These are phyloP conservation scores for Mimosa bimucronata DNA, from an alignment of 306 rosid species.

Conservation along the genomic window DNA sequence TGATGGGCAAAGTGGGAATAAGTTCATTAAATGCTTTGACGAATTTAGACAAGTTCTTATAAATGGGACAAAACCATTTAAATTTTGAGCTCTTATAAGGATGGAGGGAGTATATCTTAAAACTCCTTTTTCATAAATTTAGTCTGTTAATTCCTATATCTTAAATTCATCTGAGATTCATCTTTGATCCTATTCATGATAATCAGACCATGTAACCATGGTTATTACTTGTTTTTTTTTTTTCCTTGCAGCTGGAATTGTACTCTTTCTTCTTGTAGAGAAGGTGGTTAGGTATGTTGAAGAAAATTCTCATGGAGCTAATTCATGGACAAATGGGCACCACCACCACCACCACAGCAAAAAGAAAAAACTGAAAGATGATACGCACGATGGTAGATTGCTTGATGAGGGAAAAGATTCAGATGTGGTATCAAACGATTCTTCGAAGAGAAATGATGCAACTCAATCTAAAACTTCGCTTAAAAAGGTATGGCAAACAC, in stretches of 20 bases:
- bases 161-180: conserved; percentile 6
- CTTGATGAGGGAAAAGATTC: conserved; percentile 44
- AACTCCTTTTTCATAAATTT: conserved; percentile 12
- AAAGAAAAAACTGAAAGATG: conserved; percentile 70
- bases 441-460: conserved; percentile 47
- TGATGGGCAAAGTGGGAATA: no score
- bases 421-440: conserved; percentile 39
- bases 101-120: background rate
- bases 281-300: conserved; percentile 91
- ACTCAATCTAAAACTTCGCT: conserved; percentile 48
- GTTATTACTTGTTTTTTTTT: conserved; percentile 19
- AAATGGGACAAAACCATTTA: no score
- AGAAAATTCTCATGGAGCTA: conserved; percentile 72
- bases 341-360: conserved; percentile 77
- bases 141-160: background rate
- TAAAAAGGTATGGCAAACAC: conserved; percentile 68
- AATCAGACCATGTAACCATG: conserved; percentile 27
- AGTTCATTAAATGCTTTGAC: no score
- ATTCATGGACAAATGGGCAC: conserved; percentile 74
- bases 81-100: no score
- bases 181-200: conserved; percentile 18
- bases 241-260: conserved; percentile 82
- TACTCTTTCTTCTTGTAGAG: conserved; percentile 91
- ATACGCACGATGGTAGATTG: conserved; percentile 43
- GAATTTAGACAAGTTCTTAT: no score